phyloP scores from a whole-genome alignment of 352 stramenopile genomes.

The Thalassiosira livingstoniorum region DNA sequence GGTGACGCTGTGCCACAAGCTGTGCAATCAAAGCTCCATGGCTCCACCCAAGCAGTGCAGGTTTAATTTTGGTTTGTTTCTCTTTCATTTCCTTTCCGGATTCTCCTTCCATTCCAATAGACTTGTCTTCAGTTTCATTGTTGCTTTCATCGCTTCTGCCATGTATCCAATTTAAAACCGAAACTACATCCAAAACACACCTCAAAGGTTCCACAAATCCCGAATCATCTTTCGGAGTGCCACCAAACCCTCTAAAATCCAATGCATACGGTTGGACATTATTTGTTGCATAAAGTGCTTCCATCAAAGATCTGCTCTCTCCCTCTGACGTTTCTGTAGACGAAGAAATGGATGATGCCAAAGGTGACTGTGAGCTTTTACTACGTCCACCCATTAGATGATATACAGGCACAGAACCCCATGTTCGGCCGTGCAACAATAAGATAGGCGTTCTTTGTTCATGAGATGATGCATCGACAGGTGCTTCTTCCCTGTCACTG shows the following conservation, averaged over 20 bases:
- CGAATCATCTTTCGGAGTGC: conserved; percentile 71
- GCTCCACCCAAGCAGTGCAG: conserved; percentile 76
- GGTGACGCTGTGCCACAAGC: conserved; percentile 68
- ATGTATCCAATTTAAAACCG: conserved; percentile 76
- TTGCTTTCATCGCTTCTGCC: conserved; percentile 39
- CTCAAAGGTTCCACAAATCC: conserved; percentile 67
- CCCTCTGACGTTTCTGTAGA: not conserved
- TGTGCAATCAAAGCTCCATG: conserved; percentile 84
- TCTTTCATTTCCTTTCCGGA: not conserved
- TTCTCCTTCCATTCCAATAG: not conserved
- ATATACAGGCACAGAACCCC: conserved; percentile 83
- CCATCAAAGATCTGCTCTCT: conserved; percentile 53
- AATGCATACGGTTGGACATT: conserved; percentile 75
- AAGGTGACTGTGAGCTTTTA: too few relatives aligned
- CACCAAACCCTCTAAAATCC: conserved; percentile 85
- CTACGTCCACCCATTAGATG: conserved; percentile 61
- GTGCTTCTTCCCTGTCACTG: conserved; percentile 4
- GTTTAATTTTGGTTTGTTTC: conserved; percentile 1
- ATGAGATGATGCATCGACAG: not conserved
- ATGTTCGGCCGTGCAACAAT: conserved; percentile 81
- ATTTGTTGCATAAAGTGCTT: conserved; percentile 63
- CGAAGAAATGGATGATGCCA: too few relatives aligned
- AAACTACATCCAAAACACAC: conserved; percentile 76
- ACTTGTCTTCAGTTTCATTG: not conserved
- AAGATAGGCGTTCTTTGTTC: conserved; percentile 60